Conservation (phyloP, 1,284 basidiomycete species). For the Mycosarcoma maydis region DNA sequence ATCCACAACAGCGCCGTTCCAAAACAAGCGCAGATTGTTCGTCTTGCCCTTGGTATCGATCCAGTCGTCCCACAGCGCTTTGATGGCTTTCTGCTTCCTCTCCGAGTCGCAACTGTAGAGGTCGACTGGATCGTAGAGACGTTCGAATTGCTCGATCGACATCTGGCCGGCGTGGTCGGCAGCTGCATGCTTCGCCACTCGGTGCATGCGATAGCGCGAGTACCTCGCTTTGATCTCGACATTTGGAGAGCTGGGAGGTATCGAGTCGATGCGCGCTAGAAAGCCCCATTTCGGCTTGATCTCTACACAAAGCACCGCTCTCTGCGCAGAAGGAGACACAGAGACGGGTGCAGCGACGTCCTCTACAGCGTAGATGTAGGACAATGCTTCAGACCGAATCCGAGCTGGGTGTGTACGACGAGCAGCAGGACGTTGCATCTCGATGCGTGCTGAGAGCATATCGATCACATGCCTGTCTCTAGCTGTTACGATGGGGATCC, state of each 20-base stretch:
- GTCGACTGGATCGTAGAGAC: slow-evolving; percentile 43
- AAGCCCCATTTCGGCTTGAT: slow-evolving; percentile 54
- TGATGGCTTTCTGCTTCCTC: slow-evolving; percentile 25
- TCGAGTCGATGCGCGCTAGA: slow-evolving; percentile 14
- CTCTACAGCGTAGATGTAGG: slow-evolving; percentile 34
- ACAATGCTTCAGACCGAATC: slow-evolving; percentile 25
- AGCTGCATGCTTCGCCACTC: slow-evolving; percentile 12
- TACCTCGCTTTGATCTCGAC: slow-evolving; percentile 33
- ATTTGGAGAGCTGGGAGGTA: slow-evolving; percentile 28
- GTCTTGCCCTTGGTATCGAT: slow-evolving; percentile 15
- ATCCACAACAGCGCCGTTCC: slow-evolving; percentile 26
- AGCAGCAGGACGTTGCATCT: slow-evolving; percentile 24
- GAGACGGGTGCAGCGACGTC: slow-evolving; percentile 31
- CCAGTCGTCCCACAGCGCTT: slow-evolving; percentile 34
- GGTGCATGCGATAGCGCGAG: slow-evolving; percentile 44
- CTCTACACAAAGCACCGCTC: slow-evolving; percentile 32
- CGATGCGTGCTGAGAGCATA: slow-evolving; percentile 34
- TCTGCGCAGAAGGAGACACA: background rate
- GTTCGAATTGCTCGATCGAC: slow-evolving; percentile 16
- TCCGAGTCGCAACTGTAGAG: slow-evolving; percentile 21
- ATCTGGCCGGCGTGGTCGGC: background rate
- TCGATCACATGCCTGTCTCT: slow-evolving; percentile 25
- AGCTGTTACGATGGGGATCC: slow-evolving; percentile 10
- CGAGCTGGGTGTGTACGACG: slow-evolving; percentile 16
- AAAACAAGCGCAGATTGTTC: slow-evolving; percentile 43